A percentile compares a stretch with the other conserved stretches of the same genome.
These are phyloP conservation scores for Metarhizium brunneum DNA, from an alignment of 2,329 filamentous ascomycete species.

Conservation along the genomic window DNA sequence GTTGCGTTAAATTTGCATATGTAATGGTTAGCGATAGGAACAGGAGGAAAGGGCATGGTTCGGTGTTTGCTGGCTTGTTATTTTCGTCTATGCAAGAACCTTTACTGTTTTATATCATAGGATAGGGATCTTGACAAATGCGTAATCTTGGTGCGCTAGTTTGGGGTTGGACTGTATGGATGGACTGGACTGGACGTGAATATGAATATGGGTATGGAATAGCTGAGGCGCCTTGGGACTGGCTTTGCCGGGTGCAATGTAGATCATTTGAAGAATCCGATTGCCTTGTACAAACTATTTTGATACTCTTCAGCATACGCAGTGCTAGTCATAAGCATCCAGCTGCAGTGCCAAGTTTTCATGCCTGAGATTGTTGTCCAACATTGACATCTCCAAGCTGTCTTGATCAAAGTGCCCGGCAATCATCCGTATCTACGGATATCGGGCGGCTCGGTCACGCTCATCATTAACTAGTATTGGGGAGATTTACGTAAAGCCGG, in stretches of 20 bases:
- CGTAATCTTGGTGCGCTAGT: neutral
- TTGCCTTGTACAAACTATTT: neutral
- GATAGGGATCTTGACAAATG: neutral
- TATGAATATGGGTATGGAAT: neutral
- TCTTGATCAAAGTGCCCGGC: neutral
- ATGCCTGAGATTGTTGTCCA: no score
- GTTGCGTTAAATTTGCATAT: neutral
- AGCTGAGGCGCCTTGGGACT: neutral
- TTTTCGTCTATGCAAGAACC: neutral
- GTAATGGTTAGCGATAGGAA: neutral
- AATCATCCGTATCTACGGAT: neutral
- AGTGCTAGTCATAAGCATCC: no score
- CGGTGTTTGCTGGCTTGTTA: slow-evolving; percentile 1
- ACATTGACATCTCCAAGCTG: no score
- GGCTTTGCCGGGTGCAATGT: neutral
- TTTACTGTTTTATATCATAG: neutral
- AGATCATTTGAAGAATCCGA: neutral
- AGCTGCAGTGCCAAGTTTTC: no score
- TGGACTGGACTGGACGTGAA: neutral
- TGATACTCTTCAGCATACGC: neutral
- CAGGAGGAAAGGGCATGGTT: slow-evolving; percentile 1
- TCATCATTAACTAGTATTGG: neutral
- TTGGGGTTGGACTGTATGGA: neutral
- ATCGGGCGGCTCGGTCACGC: neutral
- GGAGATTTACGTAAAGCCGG: slow-evolving; percentile 1